A percentile compares a stretch with the other conserved stretches of the same genome.
These are phyloP conservation scores for Pulveroboletus sp. DNA, from an alignment of 768 basidiomycete genomes.

Conservation along the genomic window DNA sequence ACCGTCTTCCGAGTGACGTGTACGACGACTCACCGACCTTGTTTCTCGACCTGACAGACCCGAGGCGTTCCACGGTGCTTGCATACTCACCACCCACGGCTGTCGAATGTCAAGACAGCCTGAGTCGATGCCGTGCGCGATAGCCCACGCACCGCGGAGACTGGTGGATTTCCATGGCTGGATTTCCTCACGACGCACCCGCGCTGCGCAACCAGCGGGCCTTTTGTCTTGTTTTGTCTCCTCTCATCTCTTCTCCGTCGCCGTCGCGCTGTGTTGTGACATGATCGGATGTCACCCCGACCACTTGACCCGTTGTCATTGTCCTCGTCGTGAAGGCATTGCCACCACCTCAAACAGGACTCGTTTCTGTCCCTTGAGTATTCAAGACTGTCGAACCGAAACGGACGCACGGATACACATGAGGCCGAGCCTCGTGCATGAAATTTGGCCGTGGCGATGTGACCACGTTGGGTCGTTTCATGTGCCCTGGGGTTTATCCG, in stretches of 20 bases:
- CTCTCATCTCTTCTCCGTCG: conserved; percentile 4
- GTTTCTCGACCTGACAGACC: not conserved
- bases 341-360: not conserved
- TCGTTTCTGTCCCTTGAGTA: not conserved
- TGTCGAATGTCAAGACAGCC: not conserved
- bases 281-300: conserved; percentile 7
- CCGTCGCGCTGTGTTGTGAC: conserved; percentile 1
- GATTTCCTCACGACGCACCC: not conserved
- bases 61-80: not conserved
- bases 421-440: too few species aligned
- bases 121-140: not conserved
- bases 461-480: too few species aligned
- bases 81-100: not conserved
- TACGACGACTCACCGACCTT: not conserved
- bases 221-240: not conserved
- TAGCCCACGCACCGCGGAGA: too few species aligned
- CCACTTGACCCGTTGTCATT: not conserved
- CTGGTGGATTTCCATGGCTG: too few species aligned
- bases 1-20: not conserved
- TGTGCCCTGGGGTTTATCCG: too few species aligned
- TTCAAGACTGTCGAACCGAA: too few species aligned
- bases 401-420: too few species aligned
- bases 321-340: conserved; percentile 1
- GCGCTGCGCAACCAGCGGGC: not conserved
- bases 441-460: too few species aligned